Base-by-base conservation (phyloP, 805 yeast species). In the Brettanomyces custersianus region DNA sequence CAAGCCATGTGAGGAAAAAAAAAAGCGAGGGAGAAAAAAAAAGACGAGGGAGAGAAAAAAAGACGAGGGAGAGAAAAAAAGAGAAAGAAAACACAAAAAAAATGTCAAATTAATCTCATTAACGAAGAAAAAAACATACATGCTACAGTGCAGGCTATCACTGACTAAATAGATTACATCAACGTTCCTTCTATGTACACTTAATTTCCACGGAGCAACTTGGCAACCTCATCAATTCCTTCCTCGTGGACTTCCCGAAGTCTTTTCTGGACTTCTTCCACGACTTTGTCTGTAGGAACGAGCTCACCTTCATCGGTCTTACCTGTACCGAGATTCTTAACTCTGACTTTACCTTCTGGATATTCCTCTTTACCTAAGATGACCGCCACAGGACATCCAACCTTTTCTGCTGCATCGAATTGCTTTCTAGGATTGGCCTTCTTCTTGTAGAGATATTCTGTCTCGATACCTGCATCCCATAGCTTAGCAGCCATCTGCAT, bases 401-500 rank as follows among this genome's bases (percentile, higher is more conserved):
- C 66, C 62, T 85, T 88, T 51, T 92, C 98, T 29, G 98, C 97
- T 34, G 96, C 94, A 50, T 90, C 97, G 45, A 92, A 92, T 64
- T 92, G 98, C 60, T 90, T 92, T 59, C 95, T 80, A 40, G 87
- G 82, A 59, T 92, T 92, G 38, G 94, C 94, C 66, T 92, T 92
- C 38, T 85, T 73, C 62, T 92, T 92, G 68, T 85, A 92, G 42
- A 90, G 69, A 59, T 78, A 94, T 64, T 92, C 98, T 32, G 94
- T 69, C 56, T 85, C 94, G 45, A 92, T 78, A 24, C 92, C 96
- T 7, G 80, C 81, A 28, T 67, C 68, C 98, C 98, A 92, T 48
- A 92, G 70, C 49, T 67, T 59, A 52, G 85, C 80, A 36, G 96
- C 77, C 32, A 92, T 72, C 21, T 70, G 50, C 95, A 92, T 87